A percentile compares a stretch with the other conserved stretches of the same genome.
These are phyloP conservation scores for Neurospora sp. DNA, from an alignment of 495 filamentous ascomycete species.

Conservation along the genomic window DNA sequence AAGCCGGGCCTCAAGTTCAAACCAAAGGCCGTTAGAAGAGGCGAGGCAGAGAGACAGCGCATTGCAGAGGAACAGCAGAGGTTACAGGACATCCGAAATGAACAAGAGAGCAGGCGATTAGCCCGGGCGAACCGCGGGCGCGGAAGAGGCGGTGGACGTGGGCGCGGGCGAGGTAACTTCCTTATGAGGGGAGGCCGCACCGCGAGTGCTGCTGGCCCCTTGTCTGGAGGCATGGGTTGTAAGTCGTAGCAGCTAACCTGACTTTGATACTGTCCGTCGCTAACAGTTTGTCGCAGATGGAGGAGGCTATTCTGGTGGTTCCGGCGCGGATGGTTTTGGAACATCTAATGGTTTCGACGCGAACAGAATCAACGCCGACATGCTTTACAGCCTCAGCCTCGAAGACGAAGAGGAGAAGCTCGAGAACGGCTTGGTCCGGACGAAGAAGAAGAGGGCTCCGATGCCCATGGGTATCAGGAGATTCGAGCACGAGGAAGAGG, in stretches of 20 bases:
- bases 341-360: conserved; percentile 21
- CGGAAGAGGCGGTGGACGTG: conserved; percentile 26
- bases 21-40: conserved; percentile 33
- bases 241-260: conserved; percentile 4
- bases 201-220: conserved; percentile 28
- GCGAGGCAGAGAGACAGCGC: conserved; percentile 30
- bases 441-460: conserved; percentile 14
- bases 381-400: conserved; percentile 23
- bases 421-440: conserved; percentile 7
- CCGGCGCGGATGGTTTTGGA: conserved; percentile 18
- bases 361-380: conserved; percentile 31
- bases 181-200: conserved; percentile 15
- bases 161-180: conserved; percentile 30
- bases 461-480: conserved; percentile 42
- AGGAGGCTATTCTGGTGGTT: conserved; percentile 20
- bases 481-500: conserved; percentile 42
- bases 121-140: conserved; percentile 18
- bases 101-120: conserved; percentile 18
- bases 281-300: conserved; percentile 16
- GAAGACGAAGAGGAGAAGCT: conserved; percentile 20
- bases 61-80: conserved; percentile 26
- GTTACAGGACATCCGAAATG: conserved; percentile 23
- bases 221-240: conserved; percentile 27
- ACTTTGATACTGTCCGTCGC: neutral
- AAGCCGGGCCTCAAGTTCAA: conserved; percentile 23